phyloP scores from a whole-genome alignment of 2,329 filamentous ascomycete genomes.

The Lecanicillium sp. region DNA sequence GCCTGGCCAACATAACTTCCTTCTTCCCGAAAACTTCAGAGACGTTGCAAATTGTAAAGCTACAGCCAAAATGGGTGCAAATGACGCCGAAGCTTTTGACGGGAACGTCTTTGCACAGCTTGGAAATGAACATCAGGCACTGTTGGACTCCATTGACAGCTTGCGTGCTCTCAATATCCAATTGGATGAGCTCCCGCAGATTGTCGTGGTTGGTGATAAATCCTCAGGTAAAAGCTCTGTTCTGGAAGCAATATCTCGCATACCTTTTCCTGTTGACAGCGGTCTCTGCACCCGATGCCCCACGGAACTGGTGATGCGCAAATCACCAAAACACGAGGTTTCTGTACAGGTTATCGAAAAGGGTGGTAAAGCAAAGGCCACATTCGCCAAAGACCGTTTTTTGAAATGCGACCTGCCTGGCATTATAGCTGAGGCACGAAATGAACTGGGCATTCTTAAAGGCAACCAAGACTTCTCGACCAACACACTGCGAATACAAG shows the following conservation, averaged over 20 bases:
- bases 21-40: no score
- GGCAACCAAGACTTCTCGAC: constrained; percentile 25
- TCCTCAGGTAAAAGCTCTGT: constrained; percentile 83
- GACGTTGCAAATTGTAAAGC: no score
- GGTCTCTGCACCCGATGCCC: constrained; percentile 42
- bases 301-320: constrained; percentile 44
- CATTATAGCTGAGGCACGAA: constrained; percentile 39
- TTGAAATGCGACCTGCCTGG: constrained; percentile 27
- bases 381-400: constrained; percentile 25
- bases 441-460: constrained; percentile 33
- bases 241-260: constrained; percentile 55
- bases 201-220: constrained; percentile 78
- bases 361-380: constrained; percentile 15
- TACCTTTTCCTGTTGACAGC: constrained; percentile 36
- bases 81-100: no score
- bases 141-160: no score
- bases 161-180: no score
- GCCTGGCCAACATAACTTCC: no score
- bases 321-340: constrained; percentile 21
- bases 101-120: no score
- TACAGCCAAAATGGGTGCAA: no score
- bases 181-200: no score
- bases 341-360: constrained; percentile 30
- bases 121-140: no score
- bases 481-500: constrained; percentile 33